Conservation (phyloP, 805 yeast species). For the Yamadazyma sp. region DNA sequence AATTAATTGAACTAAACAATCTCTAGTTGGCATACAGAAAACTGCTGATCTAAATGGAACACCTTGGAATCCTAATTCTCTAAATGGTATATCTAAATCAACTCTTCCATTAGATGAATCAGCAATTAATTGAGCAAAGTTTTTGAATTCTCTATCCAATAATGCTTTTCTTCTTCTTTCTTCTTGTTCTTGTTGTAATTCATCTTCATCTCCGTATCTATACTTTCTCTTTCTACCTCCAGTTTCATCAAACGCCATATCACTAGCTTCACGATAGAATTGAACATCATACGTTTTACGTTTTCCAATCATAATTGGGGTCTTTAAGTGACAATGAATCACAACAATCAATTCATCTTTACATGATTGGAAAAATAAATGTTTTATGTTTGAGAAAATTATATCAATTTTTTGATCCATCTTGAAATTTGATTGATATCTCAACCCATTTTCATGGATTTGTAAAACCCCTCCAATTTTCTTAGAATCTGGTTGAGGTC, state of each 20-base stretch:
- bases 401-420: slow-evolving; percentile 86
- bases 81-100: slow-evolving; percentile 90
- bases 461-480: slow-evolving; percentile 87
- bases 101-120: slow-evolving; percentile 81
- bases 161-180: slow-evolving; percentile 90
- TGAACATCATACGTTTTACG: slow-evolving; percentile 94
- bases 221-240: slow-evolving; percentile 87
- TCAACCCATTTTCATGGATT: slow-evolving; percentile 93
- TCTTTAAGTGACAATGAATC: slow-evolving; percentile 87
- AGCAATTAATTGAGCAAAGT: slow-evolving; percentile 85
- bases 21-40: slow-evolving; percentile 94
- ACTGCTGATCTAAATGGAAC: slow-evolving; percentile 95
- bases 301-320: slow-evolving; percentile 93
- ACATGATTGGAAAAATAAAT: slow-evolving; percentile 92
- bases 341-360: slow-evolving; percentile 91
- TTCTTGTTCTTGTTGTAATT: slow-evolving; percentile 96
- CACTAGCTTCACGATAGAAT: slow-evolving; percentile 95
- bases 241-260: slow-evolving; percentile 94
- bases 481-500: slow-evolving; percentile 98
- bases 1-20: slow-evolving; percentile 87
- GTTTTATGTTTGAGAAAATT: slow-evolving; percentile 85
- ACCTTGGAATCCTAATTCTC: slow-evolving; percentile 96
- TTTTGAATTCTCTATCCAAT: slow-evolving; percentile 86
- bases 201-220: slow-evolving; percentile 97
- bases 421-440: slow-evolving; percentile 84